Percentiles rank a stretch among this genome's conserved stretches.
Evolutionary conservation across 2,329 filamentous ascomycete species (phyloP).

Genomic region (Colletotrichum neosansevieriae): DNA sequence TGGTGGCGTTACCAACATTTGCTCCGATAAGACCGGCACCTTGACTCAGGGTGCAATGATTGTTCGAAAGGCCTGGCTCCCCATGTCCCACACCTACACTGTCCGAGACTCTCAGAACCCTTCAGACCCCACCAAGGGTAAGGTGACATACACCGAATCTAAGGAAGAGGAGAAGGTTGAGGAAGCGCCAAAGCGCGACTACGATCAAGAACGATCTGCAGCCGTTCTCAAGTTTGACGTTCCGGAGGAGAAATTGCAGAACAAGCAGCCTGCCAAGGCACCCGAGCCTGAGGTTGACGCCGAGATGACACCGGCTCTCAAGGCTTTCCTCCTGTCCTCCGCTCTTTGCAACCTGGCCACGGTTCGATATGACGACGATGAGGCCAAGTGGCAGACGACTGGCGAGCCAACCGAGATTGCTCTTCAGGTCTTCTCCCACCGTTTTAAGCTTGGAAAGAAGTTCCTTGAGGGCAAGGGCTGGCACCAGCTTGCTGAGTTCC

Average conservation of each 20-base stretch:
- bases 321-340: slow-evolving; percentile 65
- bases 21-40: slow-evolving; percentile 80
- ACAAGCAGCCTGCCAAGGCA: slow-evolving; percentile 47
- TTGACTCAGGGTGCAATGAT: slow-evolving; percentile 78
- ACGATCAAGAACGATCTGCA: slow-evolving; percentile 69
- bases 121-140: slow-evolving; percentile 70
- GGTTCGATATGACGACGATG: slow-evolving; percentile 66
- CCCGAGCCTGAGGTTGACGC: slow-evolving; percentile 53
- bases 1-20: slow-evolving; percentile 79
- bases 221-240: slow-evolving; percentile 73
- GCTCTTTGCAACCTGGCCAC: slow-evolving; percentile 76
- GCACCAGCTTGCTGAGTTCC: slow-evolving; percentile 77
- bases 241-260: slow-evolving; percentile 65
- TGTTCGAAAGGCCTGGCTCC: slow-evolving; percentile 75
- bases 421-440: slow-evolving; percentile 79
- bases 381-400: slow-evolving; percentile 72
- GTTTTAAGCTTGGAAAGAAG: slow-evolving; percentile 72
- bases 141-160: slow-evolving; percentile 59
- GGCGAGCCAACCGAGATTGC: slow-evolving; percentile 83
- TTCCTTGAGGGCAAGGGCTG: slow-evolving; percentile 64
- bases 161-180: slow-evolving; percentile 52
- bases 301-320: slow-evolving; percentile 62
- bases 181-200: slow-evolving; percentile 60
- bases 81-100: slow-evolving; percentile 66
- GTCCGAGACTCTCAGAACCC: slow-evolving; percentile 73